phyloP scores from a whole-genome alignment of 208 protist genomes.

The Crithidia thermophila region DNA sequence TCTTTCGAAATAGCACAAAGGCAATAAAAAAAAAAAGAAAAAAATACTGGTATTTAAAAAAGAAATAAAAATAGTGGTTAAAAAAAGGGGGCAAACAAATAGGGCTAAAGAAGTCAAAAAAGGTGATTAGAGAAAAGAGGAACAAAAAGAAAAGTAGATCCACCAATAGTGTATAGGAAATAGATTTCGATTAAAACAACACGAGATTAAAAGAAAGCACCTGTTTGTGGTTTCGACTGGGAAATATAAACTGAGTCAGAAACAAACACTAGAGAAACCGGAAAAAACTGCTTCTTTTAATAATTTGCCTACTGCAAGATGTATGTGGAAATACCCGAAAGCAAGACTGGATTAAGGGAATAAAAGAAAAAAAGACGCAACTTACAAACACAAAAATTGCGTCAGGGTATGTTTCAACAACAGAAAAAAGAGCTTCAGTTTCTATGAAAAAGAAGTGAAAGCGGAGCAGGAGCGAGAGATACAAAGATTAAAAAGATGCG shows the following conservation, averaged over 20 bases:
- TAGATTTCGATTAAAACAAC: no score
- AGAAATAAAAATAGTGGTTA: not conserved
- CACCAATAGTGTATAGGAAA: no score
- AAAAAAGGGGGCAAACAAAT: not conserved
- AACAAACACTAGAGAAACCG: no score
- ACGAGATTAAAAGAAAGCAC: not conserved
- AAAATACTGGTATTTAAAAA: not conserved
- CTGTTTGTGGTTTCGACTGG: no score
- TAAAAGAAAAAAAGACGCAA: conserved; percentile 1
- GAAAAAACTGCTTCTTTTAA: no score
- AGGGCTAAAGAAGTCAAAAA: not conserved
- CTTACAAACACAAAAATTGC: no score
- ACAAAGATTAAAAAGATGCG: not conserved
- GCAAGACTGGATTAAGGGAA: no score
- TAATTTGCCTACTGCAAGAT: no score
- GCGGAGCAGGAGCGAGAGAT: not conserved
- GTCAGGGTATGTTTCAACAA: no score
- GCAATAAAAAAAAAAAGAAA: conserved; percentile 5
- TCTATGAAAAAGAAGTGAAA: conserved; percentile 10
- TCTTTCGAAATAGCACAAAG: not conserved
- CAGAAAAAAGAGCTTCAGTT: no score
- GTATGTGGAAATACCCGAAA: no score
- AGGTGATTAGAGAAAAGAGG: not conserved
- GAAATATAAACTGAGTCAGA: no score
- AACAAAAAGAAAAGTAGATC: conserved; percentile 3